A percentile compares a stretch with the other conserved stretches of the same genome.
These are phyloP conservation scores for Huntiella moniliformis DNA, from an alignment of 2,329 filamentous ascomycete species.

Conservation along the genomic window DNA sequence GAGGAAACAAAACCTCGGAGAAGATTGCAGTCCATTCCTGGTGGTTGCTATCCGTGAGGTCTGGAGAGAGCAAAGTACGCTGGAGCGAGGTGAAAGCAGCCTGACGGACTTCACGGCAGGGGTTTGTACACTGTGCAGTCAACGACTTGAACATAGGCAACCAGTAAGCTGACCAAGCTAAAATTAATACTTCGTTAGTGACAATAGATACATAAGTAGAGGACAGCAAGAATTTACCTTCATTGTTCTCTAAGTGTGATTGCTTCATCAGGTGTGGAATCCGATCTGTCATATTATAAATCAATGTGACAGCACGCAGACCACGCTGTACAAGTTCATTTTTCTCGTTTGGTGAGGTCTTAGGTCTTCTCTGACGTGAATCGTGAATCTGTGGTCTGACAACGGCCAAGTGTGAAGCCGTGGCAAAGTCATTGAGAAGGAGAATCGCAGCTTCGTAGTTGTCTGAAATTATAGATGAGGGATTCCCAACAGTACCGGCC, in stretches of 20 bases:
- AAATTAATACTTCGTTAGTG: background rate
- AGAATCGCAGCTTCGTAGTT: conserved; percentile 83
- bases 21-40: conserved; percentile 94
- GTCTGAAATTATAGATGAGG: conserved; percentile 73
- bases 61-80: conserved; percentile 64
- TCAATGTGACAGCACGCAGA: conserved; percentile 60
- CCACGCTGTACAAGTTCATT: conserved; percentile 31
- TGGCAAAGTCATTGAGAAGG: conserved; percentile 77
- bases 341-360: background rate
- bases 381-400: conserved; percentile 4
- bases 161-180: conserved; percentile 96
- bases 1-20: conserved; percentile 76
- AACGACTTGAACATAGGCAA: conserved; percentile 81
- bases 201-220: conserved; percentile 15
- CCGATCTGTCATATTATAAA: conserved; percentile 63
- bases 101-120: conserved; percentile 80
- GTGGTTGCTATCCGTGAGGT: conserved; percentile 66
- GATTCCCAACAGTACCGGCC: conserved; percentile 51
- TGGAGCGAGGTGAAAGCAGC: conserved; percentile 76
- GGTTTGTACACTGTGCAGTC: conserved; percentile 80
- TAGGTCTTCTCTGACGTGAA: conserved; percentile 2
- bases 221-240: conserved; percentile 34
- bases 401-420: conserved; percentile 24
- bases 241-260: conserved; percentile 72
- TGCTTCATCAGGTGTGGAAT: conserved; percentile 80